phyloP scores from a whole-genome alignment of 2,329 filamentous ascomycete species.

The Colletotrichum endophyticum region DNA sequence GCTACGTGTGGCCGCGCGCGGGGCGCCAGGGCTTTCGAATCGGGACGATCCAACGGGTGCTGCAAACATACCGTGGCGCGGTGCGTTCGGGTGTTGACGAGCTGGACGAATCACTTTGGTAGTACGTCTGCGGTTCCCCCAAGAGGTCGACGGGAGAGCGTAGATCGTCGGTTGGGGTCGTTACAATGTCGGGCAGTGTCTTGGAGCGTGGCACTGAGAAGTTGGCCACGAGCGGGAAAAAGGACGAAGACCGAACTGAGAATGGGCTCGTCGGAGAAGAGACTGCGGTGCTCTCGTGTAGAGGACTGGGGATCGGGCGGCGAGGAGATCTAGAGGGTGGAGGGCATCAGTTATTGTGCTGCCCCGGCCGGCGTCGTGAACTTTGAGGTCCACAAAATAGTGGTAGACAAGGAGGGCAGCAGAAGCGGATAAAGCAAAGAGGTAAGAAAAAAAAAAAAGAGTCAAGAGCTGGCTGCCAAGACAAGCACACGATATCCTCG shows the following conservation, averaged over 20 bases:
- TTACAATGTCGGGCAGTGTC: slow-evolving; percentile 34
- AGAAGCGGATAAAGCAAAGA: slow-evolving; percentile 12
- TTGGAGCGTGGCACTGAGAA: slow-evolving; percentile 30
- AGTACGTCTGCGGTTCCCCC: slow-evolving; percentile 33
- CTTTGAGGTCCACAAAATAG: slow-evolving; percentile 30
- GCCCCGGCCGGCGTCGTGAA: slow-evolving; percentile 11
- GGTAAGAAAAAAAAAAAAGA: not conserved
- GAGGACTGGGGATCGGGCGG: slow-evolving; percentile 54
- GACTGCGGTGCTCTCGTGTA: slow-evolving; percentile 46
- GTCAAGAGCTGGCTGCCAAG: slow-evolving; percentile 22
- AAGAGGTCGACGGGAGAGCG: slow-evolving; percentile 20
- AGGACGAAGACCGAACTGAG: slow-evolving; percentile 28
- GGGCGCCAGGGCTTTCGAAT: not conserved
- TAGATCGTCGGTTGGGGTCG: slow-evolving; percentile 31
- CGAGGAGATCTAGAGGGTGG: slow-evolving; percentile 48
- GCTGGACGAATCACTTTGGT: slow-evolving; percentile 41
- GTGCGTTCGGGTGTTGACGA: slow-evolving; percentile 34
- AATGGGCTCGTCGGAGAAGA: slow-evolving; percentile 47
- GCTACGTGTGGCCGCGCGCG: not conserved
- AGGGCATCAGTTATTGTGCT: slow-evolving; percentile 24
- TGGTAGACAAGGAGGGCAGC: not conserved
- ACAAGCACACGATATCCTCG: not conserved
- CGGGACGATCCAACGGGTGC: not conserved
- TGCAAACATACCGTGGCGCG: slow-evolving; percentile 33
- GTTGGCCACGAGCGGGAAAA: slow-evolving; percentile 19